Percentiles rank a stretch among this genome's conserved stretches.
Evolutionary conservation across 192 early-diverging fungal genomes (phyloP).

Genomic region (Neocallimastix lanati): DNA sequence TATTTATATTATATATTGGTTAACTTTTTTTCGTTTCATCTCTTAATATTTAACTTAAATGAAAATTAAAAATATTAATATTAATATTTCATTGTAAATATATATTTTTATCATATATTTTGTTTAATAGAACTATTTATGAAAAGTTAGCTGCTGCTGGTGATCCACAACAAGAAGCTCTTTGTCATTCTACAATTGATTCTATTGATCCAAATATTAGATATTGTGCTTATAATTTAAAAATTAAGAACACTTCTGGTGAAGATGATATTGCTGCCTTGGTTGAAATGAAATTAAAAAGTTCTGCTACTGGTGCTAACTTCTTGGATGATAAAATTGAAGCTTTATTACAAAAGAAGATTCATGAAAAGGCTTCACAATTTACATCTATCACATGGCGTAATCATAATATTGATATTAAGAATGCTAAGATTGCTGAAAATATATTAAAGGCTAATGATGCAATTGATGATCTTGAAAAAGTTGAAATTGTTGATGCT

Average conservation of each 20-base stretch:
- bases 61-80: too few species aligned
- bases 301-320: background rate
- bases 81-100: too few species aligned
- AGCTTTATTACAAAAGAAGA: background rate
- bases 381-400: background rate
- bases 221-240: slow-evolving; percentile 56
- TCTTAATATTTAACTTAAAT: too few species aligned
- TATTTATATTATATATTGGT: too few species aligned
- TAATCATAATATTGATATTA: background rate
- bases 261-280: slow-evolving; percentile 20
- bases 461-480: slow-evolving; percentile 2
- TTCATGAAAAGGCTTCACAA: background rate
- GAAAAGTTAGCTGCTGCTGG: slow-evolving; percentile 35
- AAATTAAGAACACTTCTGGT: slow-evolving; percentile 3
- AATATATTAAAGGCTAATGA: slow-evolving; percentile 4
- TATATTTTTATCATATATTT: too few species aligned
- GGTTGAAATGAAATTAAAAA: slow-evolving; percentile 11
- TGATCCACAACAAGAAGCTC: slow-evolving; percentile 29
- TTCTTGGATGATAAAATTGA: background rate
- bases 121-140: slow-evolving; percentile 49
- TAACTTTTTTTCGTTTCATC: too few species aligned
- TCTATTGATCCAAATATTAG: slow-evolving; percentile 60
- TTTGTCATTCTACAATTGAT: slow-evolving; percentile 51
- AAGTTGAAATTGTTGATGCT: slow-evolving; percentile 6
- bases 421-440: background rate